phyloP scores from a whole-genome alignment of 805 yeast genomes.

The Jamesozyma spencerorum region DNA sequence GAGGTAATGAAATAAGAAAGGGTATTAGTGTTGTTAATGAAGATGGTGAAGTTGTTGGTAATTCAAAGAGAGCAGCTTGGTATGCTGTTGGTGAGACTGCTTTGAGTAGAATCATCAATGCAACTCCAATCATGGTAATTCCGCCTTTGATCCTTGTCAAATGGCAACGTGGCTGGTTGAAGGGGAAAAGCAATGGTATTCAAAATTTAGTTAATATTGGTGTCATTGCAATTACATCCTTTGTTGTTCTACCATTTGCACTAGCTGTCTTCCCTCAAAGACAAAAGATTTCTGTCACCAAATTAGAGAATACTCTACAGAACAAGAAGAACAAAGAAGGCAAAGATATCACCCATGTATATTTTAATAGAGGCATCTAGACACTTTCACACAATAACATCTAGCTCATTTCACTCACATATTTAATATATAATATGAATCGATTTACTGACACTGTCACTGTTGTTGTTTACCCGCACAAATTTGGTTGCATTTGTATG shows the following conservation, averaged over 20 bases:
- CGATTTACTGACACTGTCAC: no score
- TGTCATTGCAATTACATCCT: slow-evolving; percentile 73
- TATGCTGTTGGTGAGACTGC: slow-evolving; percentile 97
- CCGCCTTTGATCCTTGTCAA: slow-evolving; percentile 82
- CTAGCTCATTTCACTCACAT: no score
- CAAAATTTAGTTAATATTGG: slow-evolving; percentile 77
- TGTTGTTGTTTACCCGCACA: no score
- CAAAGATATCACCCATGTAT: slow-evolving; percentile 45
- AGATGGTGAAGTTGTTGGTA: slow-evolving; percentile 59
- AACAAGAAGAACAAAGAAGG: slow-evolving; percentile 57
- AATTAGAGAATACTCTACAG: slow-evolving; percentile 57
- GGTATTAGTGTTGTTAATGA: slow-evolving; percentile 68
- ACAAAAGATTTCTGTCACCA: slow-evolving; percentile 47
- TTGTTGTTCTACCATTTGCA: slow-evolving; percentile 87
- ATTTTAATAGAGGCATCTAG: slow-evolving; percentile 91
- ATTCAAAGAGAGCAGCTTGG: slow-evolving; percentile 77
- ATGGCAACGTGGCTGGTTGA: slow-evolving; percentile 62
- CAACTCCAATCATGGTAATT: slow-evolving; percentile 94
- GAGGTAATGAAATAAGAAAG: slow-evolving; percentile 84
- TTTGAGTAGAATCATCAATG: slow-evolving; percentile 85
- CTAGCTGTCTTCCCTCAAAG: slow-evolving; percentile 92
- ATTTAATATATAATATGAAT: no score
- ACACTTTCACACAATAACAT: background rate
- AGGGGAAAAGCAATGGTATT: slow-evolving; percentile 53
- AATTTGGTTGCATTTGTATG: no score